Percentiles rank a stretch among this genome's conserved stretches.
phyloP scores from a whole-genome alignment of 345 rosid genomes.

The Noccaea caerulescens region DNA sequence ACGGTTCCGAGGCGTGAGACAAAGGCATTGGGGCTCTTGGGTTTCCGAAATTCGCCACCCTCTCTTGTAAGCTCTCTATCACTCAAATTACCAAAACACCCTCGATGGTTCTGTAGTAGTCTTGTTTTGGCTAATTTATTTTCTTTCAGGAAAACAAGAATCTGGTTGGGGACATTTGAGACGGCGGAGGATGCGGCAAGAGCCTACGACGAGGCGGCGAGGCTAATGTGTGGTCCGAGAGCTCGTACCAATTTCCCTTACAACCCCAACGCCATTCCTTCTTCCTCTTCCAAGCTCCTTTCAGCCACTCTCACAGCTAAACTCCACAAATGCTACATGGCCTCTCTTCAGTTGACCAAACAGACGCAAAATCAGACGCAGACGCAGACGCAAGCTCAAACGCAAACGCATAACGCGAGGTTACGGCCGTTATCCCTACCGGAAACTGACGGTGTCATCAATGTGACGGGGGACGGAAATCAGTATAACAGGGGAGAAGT shows the following conservation, averaged over 20 bases:
- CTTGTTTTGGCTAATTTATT: not conserved
- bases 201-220: conserved; percentile 96
- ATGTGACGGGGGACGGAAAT: conserved; percentile 25
- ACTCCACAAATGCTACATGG: conserved; percentile 92
- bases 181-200: conserved; percentile 97
- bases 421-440: conserved; percentile 16
- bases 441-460: conserved; percentile 20
- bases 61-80: conserved; percentile 56
- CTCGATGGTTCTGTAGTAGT: not conserved
- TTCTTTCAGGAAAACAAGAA: conserved; percentile 81
- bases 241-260: conserved; percentile 94
- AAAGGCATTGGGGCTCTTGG: conserved; percentile 99
- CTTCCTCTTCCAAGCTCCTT: conserved; percentile 82
- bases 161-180: conserved; percentile 97
- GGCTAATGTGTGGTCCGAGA: conserved; percentile 96
- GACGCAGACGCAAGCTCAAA: conserved; percentile 38
- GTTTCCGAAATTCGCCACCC: conserved; percentile 99
- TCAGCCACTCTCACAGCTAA: conserved; percentile 92
- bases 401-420: not conserved
- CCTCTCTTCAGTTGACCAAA: conserved; percentile 85
- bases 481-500: conserved; percentile 44
- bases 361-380: conserved; percentile 51
- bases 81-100: not conserved
- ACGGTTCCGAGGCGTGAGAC: conserved; percentile 93
- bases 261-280: conserved; percentile 66